phyloP scores from a whole-genome alignment of 345 rosid genomes.

The Pelargonium nanum region DNA sequence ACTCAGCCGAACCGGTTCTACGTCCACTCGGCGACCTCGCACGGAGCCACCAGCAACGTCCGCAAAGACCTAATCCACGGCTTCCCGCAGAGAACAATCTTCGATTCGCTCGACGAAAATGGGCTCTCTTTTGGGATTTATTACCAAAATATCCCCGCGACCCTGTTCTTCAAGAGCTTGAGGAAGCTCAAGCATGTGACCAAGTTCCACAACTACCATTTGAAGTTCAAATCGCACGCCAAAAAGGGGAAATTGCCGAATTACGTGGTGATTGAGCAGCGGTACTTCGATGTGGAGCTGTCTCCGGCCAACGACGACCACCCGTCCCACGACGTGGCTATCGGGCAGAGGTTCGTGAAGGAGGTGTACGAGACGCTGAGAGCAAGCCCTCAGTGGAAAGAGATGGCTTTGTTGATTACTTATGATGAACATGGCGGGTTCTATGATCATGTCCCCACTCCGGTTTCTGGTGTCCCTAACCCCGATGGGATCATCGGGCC shows the following conservation, averaged over 20 bases:
- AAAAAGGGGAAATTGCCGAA: conserved; percentile 65
- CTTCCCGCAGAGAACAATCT: conserved; percentile 86
- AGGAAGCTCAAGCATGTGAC: conserved; percentile 56
- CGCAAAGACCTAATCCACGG: conserved; percentile 77
- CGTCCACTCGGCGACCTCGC: conserved; percentile 96
- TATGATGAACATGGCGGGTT: conserved; percentile 97
- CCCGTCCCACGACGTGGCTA: conserved; percentile 88
- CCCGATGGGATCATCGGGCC: conserved; percentile 91
- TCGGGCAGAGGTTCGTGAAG: conserved; percentile 82
- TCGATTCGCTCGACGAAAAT: conserved; percentile 81
- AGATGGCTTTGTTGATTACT: conserved; percentile 79
- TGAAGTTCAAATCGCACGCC: conserved; percentile 65
- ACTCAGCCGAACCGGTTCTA: conserved; percentile 98
- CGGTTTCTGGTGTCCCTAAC: conserved; percentile 63
- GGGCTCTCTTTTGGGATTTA: conserved; percentile 78
- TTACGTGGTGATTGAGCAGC: conserved; percentile 78
- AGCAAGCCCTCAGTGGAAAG: conserved; percentile 95
- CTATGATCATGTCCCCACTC: conserved; percentile 94
- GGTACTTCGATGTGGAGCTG: conserved; percentile 57
- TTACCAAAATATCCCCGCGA: conserved; percentile 95
- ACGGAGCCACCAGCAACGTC: conserved; percentile 79
- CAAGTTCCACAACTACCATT: conserved; percentile 56
- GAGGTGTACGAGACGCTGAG: conserved; percentile 87
- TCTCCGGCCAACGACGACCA: conserved; percentile 92
- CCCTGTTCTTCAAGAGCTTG: conserved; percentile 61